phyloP scores from a whole-genome alignment of 2,329 filamentous ascomycete species.

The Scedosporium minutisporum region DNA sequence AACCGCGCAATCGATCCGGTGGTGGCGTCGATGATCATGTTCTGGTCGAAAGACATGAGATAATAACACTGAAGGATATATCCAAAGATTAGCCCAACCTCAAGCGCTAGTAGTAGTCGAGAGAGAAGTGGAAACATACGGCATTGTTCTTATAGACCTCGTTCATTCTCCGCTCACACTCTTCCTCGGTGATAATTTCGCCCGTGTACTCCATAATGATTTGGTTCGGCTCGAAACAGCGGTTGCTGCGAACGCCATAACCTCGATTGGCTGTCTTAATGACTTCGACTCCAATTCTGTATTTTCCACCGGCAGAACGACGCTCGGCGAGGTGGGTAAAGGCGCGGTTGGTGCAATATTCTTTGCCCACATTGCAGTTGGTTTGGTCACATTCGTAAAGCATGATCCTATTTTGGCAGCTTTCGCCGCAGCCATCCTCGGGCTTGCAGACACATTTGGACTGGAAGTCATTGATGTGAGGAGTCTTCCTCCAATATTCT shows the following conservation, averaged over 20 bases:
- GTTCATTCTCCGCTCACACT: constrained; percentile 89
- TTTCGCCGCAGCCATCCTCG: constrained; percentile 75
- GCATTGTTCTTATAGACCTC: constrained; percentile 89
- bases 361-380: constrained; percentile 74
- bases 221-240: constrained; percentile 77
- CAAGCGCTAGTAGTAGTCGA: not conserved
- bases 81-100: not conserved
- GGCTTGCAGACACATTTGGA: constrained; percentile 69
- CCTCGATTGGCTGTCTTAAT: constrained; percentile 83
- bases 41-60: constrained; percentile 96
- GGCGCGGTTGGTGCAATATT: constrained; percentile 72
- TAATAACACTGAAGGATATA: constrained; percentile 68
- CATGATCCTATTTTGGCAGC: constrained; percentile 93
- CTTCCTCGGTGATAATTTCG: constrained; percentile 90
- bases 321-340: constrained; percentile 74
- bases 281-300: constrained; percentile 88
- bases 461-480: constrained; percentile 62
- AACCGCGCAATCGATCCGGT: constrained; percentile 94
- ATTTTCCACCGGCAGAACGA: constrained; percentile 70
- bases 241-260: constrained; percentile 83
- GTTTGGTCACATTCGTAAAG: constrained; percentile 89
- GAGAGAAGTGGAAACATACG: constrained; percentile 38
- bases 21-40: constrained; percentile 96
- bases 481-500: constrained; percentile 70
- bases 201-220: constrained; percentile 98